Evolutionary conservation across 2,329 filamentous ascomycete species (phyloP).

Genomic region (Cryoendolithus antarcticus): DNA sequence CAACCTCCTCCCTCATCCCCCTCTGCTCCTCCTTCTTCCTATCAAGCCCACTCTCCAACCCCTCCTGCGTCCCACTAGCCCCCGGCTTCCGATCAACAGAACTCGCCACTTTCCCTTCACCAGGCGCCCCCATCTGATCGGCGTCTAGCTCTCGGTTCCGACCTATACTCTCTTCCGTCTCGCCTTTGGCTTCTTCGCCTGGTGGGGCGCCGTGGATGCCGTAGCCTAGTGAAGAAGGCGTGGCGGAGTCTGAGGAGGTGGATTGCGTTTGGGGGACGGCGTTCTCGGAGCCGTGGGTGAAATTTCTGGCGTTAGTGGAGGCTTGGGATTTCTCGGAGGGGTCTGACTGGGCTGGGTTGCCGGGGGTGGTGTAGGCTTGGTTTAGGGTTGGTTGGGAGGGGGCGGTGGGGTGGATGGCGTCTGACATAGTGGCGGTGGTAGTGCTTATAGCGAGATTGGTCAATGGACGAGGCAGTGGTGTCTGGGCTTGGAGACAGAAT

Average conservation of each 20-base stretch:
- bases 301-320: conserved; percentile 14
- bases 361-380: conserved; percentile 34
- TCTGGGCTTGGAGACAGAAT: too few relatives aligned
- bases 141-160: conserved; percentile 34
- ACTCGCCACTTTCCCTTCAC: conserved; percentile 32
- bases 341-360: conserved; percentile 33
- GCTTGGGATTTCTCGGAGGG: conserved; percentile 26
- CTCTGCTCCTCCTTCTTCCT: conserved; percentile 40
- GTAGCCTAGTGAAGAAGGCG: conserved; percentile 25
- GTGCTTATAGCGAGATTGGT: too few relatives aligned
- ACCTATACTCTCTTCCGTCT: conserved; percentile 30
- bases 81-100: conserved; percentile 30
- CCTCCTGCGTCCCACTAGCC: conserved; percentile 24
- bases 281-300: conserved; percentile 16
- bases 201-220: conserved; percentile 33
- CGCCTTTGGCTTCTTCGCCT: conserved; percentile 31
- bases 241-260: conserved; percentile 23
- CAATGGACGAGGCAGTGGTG: too few relatives aligned
- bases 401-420: conserved; percentile 26
- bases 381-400: conserved; percentile 32
- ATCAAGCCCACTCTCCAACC: conserved; percentile 34
- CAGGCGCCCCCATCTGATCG: conserved; percentile 36
- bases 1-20: conserved; percentile 27
- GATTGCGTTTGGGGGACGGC: conserved; percentile 28
- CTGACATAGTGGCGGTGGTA: conserved; percentile 23